Conservation (phyloP, 768 basidiomycete genomes). For the Pleurotus eryngii region DNA sequence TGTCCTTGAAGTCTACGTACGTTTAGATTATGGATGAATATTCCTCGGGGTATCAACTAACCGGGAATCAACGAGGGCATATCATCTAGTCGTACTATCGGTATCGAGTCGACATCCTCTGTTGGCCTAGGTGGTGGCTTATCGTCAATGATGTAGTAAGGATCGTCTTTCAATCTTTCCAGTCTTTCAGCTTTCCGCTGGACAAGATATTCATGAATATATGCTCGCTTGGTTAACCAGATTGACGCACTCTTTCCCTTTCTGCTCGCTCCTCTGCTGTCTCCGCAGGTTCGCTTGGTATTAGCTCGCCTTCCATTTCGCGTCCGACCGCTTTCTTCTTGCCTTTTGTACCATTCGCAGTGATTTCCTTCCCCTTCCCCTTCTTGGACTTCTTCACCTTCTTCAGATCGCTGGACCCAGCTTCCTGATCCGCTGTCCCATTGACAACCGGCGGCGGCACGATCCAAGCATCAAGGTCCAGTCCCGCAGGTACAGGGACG, state of each 20-base stretch:
- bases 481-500: slow-evolving; percentile 76
- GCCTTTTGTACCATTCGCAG: slow-evolving; percentile 25
- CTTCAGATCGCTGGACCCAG: slow-evolving; percentile 40
- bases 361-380: slow-evolving; percentile 31
- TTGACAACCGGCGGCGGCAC: slow-evolving; percentile 53
- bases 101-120: slow-evolving; percentile 87
- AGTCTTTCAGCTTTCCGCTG: slow-evolving; percentile 76
- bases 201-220: background rate
- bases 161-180: slow-evolving; percentile 79
- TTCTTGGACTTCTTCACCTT: slow-evolving; percentile 56
- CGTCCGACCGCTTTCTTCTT: slow-evolving; percentile 22
- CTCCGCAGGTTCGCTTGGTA: slow-evolving; percentile 44
- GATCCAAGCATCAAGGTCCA: slow-evolving; percentile 86
- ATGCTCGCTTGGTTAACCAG: background rate
- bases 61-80: slow-evolving; percentile 48
- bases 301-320: slow-evolving; percentile 22
- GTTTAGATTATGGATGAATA: background rate
- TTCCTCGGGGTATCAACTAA: slow-evolving; percentile 12
- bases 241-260: slow-evolving; percentile 56
- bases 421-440: slow-evolving; percentile 27
- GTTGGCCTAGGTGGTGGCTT: slow-evolving; percentile 29
- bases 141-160: slow-evolving; percentile 84
- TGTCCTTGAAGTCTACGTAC: slow-evolving; percentile 11
- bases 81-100: slow-evolving; percentile 80
- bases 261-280: slow-evolving; percentile 57